Conservation (phyloP, 371 early-diverging fungal genomes). For the Choanephora cucurbitarum region DNA sequence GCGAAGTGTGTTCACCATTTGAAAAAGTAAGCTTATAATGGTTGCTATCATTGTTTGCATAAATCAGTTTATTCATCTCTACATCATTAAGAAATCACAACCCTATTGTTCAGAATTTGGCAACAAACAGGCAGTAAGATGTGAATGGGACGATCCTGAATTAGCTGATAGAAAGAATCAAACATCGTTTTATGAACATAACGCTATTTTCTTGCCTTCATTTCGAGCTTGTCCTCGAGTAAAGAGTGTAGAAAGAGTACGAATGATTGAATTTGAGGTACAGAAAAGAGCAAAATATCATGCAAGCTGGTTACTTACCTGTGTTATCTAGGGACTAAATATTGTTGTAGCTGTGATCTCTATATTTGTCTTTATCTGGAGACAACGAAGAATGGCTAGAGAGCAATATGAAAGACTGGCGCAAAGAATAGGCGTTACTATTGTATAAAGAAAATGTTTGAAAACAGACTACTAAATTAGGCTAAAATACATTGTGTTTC, state of each 20-base stretch:
- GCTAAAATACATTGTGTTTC: too few relatives aligned
- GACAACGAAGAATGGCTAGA: conserved; percentile 42
- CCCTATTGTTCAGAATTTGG: conserved; percentile 47
- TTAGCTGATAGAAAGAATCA: conserved; percentile 36
- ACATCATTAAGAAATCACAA: conserved; percentile 38
- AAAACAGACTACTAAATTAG: too few relatives aligned
- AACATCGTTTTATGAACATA: conserved; percentile 34
- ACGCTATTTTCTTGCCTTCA: conserved; percentile 42
- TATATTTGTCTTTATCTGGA: conserved; percentile 37
- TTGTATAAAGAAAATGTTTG: conserved; percentile 10
- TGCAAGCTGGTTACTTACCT: background rate
- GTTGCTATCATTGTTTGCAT: background rate
- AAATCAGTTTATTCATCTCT: background rate
- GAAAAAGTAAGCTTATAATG: conserved; percentile 52
- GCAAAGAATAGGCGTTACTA: conserved; percentile 45
- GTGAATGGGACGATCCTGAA: conserved; percentile 49
- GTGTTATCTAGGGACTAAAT: conserved; percentile 27
- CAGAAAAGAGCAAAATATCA: too few relatives aligned
- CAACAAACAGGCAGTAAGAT: conserved; percentile 46
- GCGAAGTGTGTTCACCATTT: conserved; percentile 44
- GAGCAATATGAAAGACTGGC: conserved; percentile 48
- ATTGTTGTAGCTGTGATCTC: conserved; percentile 34
- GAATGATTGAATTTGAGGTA: conserved; percentile 46
- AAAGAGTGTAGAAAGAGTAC: conserved; percentile 34
- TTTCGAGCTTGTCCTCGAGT: conserved; percentile 47